Conservation (phyloP, 345 rosid genomes). For the Alliaria petiolata region DNA sequence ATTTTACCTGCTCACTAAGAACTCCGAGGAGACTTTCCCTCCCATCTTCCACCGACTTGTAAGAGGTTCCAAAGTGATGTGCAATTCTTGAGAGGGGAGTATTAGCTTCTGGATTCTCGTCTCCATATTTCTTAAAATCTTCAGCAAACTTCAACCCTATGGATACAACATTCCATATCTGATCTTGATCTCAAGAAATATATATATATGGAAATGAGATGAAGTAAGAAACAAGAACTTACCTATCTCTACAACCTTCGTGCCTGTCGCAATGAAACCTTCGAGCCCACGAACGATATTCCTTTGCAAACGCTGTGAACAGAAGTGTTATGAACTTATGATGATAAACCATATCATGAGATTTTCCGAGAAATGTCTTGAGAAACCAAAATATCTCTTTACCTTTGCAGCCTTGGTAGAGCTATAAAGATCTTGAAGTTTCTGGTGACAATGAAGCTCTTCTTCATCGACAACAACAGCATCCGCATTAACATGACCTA, state of each 20-base stretch:
- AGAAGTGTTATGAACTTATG: background rate
- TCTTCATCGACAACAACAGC: constrained; percentile 64
- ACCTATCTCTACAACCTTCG: constrained; percentile 82
- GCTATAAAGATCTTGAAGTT: constrained; percentile 69
- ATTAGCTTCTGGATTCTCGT: constrained; percentile 44
- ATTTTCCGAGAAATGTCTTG: background rate
- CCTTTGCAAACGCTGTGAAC: constrained; percentile 80
- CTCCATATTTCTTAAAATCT: constrained; percentile 74
- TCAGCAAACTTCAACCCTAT: constrained; percentile 74
- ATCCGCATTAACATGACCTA: constrained; percentile 76
- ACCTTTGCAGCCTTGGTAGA: constrained; percentile 91
- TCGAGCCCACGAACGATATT: constrained; percentile 77
- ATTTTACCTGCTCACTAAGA: constrained; percentile 60
- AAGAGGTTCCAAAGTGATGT: constrained; percentile 61
- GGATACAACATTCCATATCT: background rate
- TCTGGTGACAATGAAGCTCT: constrained; percentile 67
- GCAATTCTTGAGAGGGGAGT: constrained; percentile 59
- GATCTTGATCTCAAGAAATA: constrained; percentile 1
- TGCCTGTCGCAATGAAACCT: constrained; percentile 57
- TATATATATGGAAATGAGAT: background rate
- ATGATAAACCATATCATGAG: background rate
- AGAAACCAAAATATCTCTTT: background rate
- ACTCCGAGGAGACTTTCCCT: constrained; percentile 55
- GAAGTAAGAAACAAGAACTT: background rate
- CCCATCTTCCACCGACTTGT: constrained; percentile 71